Conservation (phyloP, 345 rosid genomes). For the Aurinia saxatilis region DNA sequence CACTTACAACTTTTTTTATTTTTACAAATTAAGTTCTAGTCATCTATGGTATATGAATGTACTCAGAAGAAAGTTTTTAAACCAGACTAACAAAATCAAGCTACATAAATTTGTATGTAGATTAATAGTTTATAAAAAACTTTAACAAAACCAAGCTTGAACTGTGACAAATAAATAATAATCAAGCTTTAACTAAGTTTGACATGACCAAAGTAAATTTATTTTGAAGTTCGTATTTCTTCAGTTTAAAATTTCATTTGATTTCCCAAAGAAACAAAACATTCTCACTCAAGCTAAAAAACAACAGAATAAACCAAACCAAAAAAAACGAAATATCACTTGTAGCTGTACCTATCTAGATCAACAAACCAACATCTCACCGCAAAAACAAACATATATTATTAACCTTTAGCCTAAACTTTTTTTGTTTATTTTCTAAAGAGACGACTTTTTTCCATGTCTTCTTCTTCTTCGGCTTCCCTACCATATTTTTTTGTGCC, state of each 20-base stretch:
- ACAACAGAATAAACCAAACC: not conserved
- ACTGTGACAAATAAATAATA: too few species aligned
- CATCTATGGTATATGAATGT: too few species aligned
- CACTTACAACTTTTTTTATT: not conserved
- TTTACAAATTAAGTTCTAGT: too few species aligned
- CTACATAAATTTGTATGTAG: not conserved
- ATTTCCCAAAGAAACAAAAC: not conserved
- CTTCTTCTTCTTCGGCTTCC: not conserved
- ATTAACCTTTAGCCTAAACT: slow-evolving; percentile 2
- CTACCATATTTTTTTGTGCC: slow-evolving; percentile 26
- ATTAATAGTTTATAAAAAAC: not conserved
- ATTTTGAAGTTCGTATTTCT: not conserved
- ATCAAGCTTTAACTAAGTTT: not conserved
- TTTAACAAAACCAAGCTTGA: too few species aligned
- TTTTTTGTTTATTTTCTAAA: not conserved
- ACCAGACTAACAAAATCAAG: too few species aligned
- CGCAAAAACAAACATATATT: slow-evolving; percentile 16
- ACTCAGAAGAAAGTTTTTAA: too few species aligned
- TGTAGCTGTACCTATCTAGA: slow-evolving; percentile 23
- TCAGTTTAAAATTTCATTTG: not conserved
- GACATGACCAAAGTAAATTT: not conserved
- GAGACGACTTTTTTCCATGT: not conserved
- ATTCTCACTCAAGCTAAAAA: not conserved
- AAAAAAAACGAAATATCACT: not conserved
- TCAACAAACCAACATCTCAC: not conserved